Evolutionary conservation across 495 filamentous ascomycete species (phyloP), one percentile per base, ranked within the genome.

Genomic region (Lophium mytilinum): DNA sequence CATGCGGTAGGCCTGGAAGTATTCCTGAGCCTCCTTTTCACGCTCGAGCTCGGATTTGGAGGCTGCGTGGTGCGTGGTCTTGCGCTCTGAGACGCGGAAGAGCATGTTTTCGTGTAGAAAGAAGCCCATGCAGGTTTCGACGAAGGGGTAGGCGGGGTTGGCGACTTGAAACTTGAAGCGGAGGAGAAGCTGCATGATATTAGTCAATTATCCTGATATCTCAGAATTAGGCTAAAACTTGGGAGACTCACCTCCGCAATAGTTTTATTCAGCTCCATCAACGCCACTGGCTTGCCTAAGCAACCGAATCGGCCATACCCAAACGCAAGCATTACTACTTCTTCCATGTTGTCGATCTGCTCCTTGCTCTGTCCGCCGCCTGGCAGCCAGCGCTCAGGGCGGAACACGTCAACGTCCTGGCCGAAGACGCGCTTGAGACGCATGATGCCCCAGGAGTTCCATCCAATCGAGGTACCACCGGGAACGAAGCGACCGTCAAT

Each of bases 311-410:
- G 36, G n/a, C 64, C 64, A 15, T 56, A 43, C 4, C 64, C 58
- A 48, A 63, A 67, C 19, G 34, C 46, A 18, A 67, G 47, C 39
- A 54, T 58, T 1, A 18, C 33, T 5, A 58, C 58, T 3, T 62
- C 58, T 12, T 50, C 24, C 34, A 33, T 58, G 10, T 47, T 15
- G 36, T 52, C 36, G n/a, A 58, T 58, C 17, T 40, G 35, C 19
- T 56, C 41, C 17, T 35, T 48, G n/a, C n/a, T 57, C 50, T 51
- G 37, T 34, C 56, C 72, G 56, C 71, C 66, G 37, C 75, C 73
- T 54, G 80, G 76, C 39, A 89, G 62, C 85, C 86, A 88, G 40
- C 86, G 64, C 67, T 85, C 84, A 0, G 86, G 84, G 15, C 78
- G 68, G 61, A 78, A 89, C 1, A 64, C 60, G 2, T 85, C 79